Base-by-base conservation (phyloP, 768 basidiomycete genomes). In the Auricularia sp. region DNA sequence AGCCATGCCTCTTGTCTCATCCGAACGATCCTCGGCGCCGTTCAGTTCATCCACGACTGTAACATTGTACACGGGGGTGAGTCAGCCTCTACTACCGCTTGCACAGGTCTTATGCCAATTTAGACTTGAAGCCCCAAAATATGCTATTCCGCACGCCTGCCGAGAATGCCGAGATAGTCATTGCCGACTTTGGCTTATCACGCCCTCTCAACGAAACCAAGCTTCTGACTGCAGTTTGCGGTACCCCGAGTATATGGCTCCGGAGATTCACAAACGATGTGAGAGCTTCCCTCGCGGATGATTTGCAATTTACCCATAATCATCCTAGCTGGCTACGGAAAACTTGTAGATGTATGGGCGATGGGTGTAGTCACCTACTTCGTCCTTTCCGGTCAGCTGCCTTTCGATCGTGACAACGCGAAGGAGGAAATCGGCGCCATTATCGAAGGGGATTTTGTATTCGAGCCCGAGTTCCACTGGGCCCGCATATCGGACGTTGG, bases 341-440 rank as follows among this genome's bases (percentile, higher is more conserved):
- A 91, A 76, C 94, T 95, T 10, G 95, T 97, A 18, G 96, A 96
- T 70, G 77, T 96, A 63, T 95, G 93, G 95, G 94, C 96, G 0
- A 95, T 98, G 85, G 96, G 96, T 43, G 96, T 99, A 61, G 94
- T 99, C 74, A 91, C 96, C 11, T 98, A 98, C 77, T 97, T 97
- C 87, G 78, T 98, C 3, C 87, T 98, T 34, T 87, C 86, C 62
- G 87, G 85, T 72, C 94, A 98, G 78, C 98, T 96, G 3, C 97
- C 97, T 1, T 99, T 99, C 73, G 95, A 98, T 74, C 86, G 93
- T 33, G 95, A 98, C 65, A 86, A 82, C 2, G 89, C 88, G 71
- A 83, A 84, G 70, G 84, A 86, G 67, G 96, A 98, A 77, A 95
- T 94, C 88, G 87, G 96, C 71, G 96, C 96, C 36, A 98, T 98